Conservation (phyloP, 257 asterid species). For the Schizonepeta tenuifolia region DNA sequence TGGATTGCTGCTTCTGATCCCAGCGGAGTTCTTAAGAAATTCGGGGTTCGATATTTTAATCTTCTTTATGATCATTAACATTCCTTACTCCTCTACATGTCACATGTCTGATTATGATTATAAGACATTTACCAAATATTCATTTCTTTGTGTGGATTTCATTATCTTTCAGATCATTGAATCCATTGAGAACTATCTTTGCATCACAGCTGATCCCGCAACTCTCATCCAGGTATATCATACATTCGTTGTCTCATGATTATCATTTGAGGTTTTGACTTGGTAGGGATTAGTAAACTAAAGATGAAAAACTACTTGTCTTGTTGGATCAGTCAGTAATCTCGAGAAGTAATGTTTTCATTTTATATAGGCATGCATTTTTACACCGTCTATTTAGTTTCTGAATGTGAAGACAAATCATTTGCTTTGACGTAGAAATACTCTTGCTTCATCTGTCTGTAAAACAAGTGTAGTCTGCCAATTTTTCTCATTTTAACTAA, state of each 20-base stretch:
- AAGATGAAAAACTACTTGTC: not conserved
- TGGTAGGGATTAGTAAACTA: not conserved
- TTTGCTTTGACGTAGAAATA: too few relatives aligned
- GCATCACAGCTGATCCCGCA: slow-evolving; percentile 51
- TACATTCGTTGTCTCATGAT: not conserved
- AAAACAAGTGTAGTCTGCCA: not conserved
- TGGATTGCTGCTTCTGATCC: slow-evolving; percentile 73
- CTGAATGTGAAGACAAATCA: not conserved
- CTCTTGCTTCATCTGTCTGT: too few relatives aligned
- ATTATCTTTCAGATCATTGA: slow-evolving; percentile 52
- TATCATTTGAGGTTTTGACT: not conserved
- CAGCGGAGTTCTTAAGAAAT: slow-evolving; percentile 51
- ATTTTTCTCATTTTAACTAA: not conserved
- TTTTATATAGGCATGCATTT: not conserved
- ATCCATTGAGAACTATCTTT: slow-evolving; percentile 51
- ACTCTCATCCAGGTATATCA: slow-evolving; percentile 52
- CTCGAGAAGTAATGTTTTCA: not conserved
- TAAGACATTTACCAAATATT: not conserved
- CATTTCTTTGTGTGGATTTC: not conserved
- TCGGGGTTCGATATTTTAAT: slow-evolving; percentile 48
- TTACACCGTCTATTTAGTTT: slow-evolving; percentile 4
- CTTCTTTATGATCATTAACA: not conserved
- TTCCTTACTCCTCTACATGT: not conserved
- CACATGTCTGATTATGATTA: not conserved
- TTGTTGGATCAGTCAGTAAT: not conserved